Evolutionary conservation across 2,329 filamentous ascomycete genomes (phyloP), one percentile per base, ranked within the genome.

Genomic region (Epichloe brachyelytri): DNA sequence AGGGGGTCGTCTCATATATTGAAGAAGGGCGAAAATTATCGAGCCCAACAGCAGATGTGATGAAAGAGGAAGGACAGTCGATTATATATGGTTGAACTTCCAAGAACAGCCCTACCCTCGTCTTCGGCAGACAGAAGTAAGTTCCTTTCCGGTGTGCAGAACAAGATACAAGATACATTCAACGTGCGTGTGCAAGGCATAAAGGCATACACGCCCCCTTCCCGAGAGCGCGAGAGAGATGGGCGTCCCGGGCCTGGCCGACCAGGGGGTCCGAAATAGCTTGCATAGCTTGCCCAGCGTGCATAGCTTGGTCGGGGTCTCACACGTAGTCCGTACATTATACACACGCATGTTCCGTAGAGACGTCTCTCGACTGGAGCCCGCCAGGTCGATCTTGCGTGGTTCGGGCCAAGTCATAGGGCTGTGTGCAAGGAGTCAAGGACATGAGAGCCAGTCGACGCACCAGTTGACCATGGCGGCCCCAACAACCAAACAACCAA

Each of bases 301-400:
- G 22, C 22, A 26, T 51, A 53, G 51, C 51, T 53, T 48, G 48
- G 43, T 50, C 46, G 19, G n/a, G n/a, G 39, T 43, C 40, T 38
- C 20, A 36, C 39, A 26, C 20, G 11, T 8, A 7, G 22, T 26
- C 22, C 6, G 22, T 26, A 26, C 22, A 22, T 3, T 20, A 3
- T 20, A 20, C 26, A 34, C 39, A 26, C 20, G 14, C 22, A 19
- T 22, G 14, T 36, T 41, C 19, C 12, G 26, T 34, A 26, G 46
- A 33, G 17, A 41, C 2, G 39, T 41, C 39, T 30, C 7, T 12
- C 15, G 11, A 38, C 45, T 26, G 19, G 40, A 44, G 50, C 44
- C 36, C 44, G 39, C 30, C 45, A 38, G 45, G 50, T 40, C 50
- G 45, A 52, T 52, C 50, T 48, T 41, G n/a, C 14, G 39, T 49